Base-by-base conservation (phyloP, 23 red algal species). In the Cyanidiococcus yangmingshanensis region DNA sequence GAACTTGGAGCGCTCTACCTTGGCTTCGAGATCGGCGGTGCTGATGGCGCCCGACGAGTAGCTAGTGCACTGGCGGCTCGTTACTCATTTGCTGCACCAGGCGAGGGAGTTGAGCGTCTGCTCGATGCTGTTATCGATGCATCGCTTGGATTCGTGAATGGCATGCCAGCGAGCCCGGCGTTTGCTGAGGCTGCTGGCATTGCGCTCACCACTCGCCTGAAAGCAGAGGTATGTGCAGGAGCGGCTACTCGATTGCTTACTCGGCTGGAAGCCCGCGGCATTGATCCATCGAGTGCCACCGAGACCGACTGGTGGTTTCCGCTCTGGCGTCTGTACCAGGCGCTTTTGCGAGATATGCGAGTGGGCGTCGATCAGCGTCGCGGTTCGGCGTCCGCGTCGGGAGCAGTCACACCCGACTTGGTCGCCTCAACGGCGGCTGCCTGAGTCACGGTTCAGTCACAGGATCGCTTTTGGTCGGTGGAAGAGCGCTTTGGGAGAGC, bases 81-180 rank as follows among this genome's bases (percentile, higher is more conserved):
- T 3, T 32, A 35, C 63, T 12, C 63, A 7, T 71, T 71, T 30
- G 63, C 63, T 35, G 32, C 21, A 35, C 27, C 63, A 12, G 63
- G 63, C 63, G n/a, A 71, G 3, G 63, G 63, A 7, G 32, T 35
- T 2, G 63, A 71, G 63, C 12, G 12, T 3, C 27, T 71, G n/a
- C 63, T 71, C 7, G 63, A 71, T 35, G 63, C 63, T 7, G 63
- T 71, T 7, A 71, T 71, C 63, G 63, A 71, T 30, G n/a, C 21
- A 7, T 12, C n/a, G 63, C 63, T 71, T 29, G 63, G 63, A 3
- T 71, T 25, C 32, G 12, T 12, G 3, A 29, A 12, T 35, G 63
- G 32, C 32, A 35, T 25, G 3, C 63, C 21, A 35, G 32, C 63
- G n/a, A 35, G 32, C 27, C 63, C 32, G 27, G 63, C 21, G 63